A percentile compares a stretch with the other conserved stretches of the same genome.
phyloP scores from a whole-genome alignment of 805 yeast genomes.

The Candida insectalens region DNA sequence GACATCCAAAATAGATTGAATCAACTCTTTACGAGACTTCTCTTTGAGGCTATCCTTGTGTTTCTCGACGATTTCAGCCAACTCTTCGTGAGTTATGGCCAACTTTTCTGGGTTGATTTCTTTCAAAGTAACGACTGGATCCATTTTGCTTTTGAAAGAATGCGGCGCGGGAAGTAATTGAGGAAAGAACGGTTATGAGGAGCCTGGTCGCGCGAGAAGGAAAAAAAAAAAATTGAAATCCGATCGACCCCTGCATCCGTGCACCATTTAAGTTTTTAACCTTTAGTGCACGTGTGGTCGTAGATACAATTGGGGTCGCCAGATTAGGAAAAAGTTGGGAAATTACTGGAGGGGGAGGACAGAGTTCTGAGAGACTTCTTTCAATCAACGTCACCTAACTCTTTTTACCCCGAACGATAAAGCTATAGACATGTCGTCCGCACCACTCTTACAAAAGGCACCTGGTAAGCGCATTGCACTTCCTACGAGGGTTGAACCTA shows the following conservation, averaged over 20 bases:
- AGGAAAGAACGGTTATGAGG: no score
- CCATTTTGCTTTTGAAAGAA: neutral
- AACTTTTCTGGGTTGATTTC: slow-evolving; percentile 9
- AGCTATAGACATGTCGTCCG: slow-evolving; percentile 1
- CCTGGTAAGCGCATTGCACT: slow-evolving; percentile 85
- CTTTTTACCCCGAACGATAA: no score
- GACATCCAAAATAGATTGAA: slow-evolving; percentile 23
- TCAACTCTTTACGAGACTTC: slow-evolving; percentile 15
- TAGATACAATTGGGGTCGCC: no score
- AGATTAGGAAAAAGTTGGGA: no score
- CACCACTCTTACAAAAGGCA: slow-evolving; percentile 8
- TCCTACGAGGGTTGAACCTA: slow-evolving; percentile 98
- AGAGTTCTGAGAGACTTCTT: no score
- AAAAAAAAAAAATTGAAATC: neutral
- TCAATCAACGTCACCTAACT: no score
- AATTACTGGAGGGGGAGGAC: neutral
- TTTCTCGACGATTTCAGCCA: slow-evolving; percentile 7
- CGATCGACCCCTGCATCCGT: no score
- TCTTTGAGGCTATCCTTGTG: neutral
- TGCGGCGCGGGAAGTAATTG: neutral
- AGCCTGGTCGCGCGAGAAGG: neutral
- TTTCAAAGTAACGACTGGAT: slow-evolving; percentile 2
- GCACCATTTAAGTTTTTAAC: no score
- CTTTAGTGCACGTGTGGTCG: no score
- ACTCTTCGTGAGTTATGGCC: slow-evolving; percentile 14